Conservation (phyloP, 2,329 filamentous ascomycete genomes). For the Botrytis byssoidea region DNA sequence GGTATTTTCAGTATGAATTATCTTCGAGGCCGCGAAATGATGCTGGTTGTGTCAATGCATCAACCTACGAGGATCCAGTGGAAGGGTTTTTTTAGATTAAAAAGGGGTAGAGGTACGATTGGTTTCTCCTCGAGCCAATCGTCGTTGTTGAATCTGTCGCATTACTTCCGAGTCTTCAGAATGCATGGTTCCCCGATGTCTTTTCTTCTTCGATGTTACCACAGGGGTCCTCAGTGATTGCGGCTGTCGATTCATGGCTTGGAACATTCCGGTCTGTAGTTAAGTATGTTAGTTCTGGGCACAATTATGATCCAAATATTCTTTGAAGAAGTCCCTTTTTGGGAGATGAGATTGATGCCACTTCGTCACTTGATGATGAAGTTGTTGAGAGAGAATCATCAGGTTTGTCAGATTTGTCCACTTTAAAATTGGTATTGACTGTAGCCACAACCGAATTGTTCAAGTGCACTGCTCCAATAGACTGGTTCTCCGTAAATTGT, state of each 20-base stretch:
- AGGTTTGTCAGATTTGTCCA: conserved; percentile 5
- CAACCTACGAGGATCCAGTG: neutral
- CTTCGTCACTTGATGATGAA: conserved; percentile 18
- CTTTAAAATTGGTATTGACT: neutral
- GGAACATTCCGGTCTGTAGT: conserved; percentile 14
- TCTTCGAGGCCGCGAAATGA: neutral
- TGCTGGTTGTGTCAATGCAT: neutral
- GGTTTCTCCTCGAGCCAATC: neutral
- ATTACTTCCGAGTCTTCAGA: conserved; percentile 1
- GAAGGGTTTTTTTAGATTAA: neutral
- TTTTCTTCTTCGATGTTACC: neutral
- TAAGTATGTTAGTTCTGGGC: conserved; percentile 17
- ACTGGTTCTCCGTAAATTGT: neutral
- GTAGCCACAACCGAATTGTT: neutral
- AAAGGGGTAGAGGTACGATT: neutral
- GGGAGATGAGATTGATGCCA: neutral
- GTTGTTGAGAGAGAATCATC: neutral
- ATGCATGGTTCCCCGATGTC: neutral
- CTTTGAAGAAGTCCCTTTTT: neutral
- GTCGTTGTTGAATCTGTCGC: neutral
- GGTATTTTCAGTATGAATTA: neutral
- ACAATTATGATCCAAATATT: neutral
- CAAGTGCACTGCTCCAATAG: neutral
- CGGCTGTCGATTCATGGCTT: conserved; percentile 15
- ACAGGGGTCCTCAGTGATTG: conserved; percentile 17